These are phyloP conservation scores for Syzygium malaccense DNA, from an alignment of 441 rosid genomes.

Conservation along the genomic window DNA sequence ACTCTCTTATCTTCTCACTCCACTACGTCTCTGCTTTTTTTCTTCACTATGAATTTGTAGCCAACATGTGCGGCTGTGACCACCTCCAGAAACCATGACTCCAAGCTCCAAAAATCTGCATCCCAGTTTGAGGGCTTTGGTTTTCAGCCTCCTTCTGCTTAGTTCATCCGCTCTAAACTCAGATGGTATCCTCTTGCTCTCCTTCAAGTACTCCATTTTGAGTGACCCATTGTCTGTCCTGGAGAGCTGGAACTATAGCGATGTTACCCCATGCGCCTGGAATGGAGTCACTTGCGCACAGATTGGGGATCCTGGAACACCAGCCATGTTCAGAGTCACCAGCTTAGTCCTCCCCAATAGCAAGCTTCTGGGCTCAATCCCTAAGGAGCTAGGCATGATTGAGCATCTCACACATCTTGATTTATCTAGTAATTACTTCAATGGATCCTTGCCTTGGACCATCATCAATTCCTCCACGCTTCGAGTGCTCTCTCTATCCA, in stretches of 20 bases:
- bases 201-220: conserved; percentile 70
- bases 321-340: conserved; percentile 55
- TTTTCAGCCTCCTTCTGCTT: not conserved
- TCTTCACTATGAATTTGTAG: not conserved
- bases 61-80: not conserved
- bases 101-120: not conserved
- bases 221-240: conserved; percentile 61
- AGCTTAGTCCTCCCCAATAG: conserved; percentile 52
- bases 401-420: conserved; percentile 52
- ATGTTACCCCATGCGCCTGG: conserved; percentile 79
- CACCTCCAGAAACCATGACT: not conserved
- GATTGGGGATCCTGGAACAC: conserved; percentile 28
- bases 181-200: conserved; percentile 64
- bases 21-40: not conserved
- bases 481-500: conserved; percentile 49
- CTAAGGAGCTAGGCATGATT: conserved; percentile 41
- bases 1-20: not conserved
- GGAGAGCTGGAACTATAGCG: conserved; percentile 68
- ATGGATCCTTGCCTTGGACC: conserved; percentile 61
- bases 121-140: not conserved
- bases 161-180: conserved; percentile 32
- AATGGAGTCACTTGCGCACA: conserved; percentile 56
- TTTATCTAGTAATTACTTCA: conserved; percentile 65
- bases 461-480: conserved; percentile 50
- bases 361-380: conserved; percentile 65